Conservation (phyloP, 371 early-diverging fungal species). For the Rhizomucor miehei region DNA sequence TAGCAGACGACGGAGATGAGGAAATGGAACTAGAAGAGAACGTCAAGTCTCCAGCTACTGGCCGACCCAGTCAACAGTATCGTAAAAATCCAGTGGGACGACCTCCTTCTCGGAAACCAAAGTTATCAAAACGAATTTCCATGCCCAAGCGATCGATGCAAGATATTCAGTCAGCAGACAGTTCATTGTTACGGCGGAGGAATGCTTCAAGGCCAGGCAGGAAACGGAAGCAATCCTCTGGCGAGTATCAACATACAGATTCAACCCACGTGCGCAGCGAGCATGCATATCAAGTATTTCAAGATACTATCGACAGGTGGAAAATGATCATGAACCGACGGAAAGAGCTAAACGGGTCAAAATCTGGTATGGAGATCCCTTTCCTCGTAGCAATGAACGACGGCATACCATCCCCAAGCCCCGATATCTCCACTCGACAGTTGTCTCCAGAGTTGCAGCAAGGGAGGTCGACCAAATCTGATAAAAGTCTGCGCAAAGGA, state of each 20-base stretch:
- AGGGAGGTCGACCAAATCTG: no score
- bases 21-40: constrained; percentile 2
- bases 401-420: no score
- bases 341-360: no score
- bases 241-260: neutral
- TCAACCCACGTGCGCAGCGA: neutral
- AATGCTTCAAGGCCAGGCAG: neutral
- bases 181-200: neutral
- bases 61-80: neutral
- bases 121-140: constrained; percentile 22
- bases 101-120: constrained; percentile 18
- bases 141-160: constrained; percentile 13
- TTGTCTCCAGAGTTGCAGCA: no score
- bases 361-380: no score
- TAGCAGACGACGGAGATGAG: no score
- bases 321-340: neutral
- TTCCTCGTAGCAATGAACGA: no score
- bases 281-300: neutral
- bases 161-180: constrained; percentile 7
- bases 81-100: constrained; percentile 12
- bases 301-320: constrained; percentile 3
- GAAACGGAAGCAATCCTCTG: neutral
- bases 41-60: neutral
- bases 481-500: constrained; percentile 35
- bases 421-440: no score